phyloP scores from a whole-genome alignment of 495 filamentous ascomycete genomes.

The Lophium mytilinum region DNA sequence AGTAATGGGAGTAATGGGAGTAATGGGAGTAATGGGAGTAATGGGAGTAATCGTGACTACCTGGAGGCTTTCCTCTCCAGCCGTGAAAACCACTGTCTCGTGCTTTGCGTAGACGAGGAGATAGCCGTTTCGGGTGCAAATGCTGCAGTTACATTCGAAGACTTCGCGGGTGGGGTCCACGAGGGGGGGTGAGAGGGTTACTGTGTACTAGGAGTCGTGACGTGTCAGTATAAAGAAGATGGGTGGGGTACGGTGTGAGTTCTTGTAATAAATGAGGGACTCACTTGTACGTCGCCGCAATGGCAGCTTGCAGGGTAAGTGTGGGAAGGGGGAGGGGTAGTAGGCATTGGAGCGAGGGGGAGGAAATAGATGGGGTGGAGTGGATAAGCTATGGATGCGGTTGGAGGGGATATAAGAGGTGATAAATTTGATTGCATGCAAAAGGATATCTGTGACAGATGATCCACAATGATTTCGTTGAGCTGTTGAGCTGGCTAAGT shows the following conservation, averaged over 20 bases:
- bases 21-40: not conserved
- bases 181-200: conserved; percentile 28
- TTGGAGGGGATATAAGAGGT: not conserved
- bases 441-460: too few relatives aligned
- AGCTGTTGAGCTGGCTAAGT: too few relatives aligned
- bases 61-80: conserved; percentile 7
- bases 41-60: conserved; percentile 17
- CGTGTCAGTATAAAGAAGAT: conserved; percentile 18
- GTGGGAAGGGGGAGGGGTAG: not conserved
- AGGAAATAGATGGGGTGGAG: not conserved
- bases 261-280: not conserved
- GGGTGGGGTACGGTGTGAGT: conserved; percentile 24
- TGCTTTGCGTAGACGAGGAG: conserved; percentile 34
- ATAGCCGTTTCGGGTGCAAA: conserved; percentile 40
- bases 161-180: conserved; percentile 26
- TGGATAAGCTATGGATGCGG: not conserved
- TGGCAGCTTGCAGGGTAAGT: conserved; percentile 30
- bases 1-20: not conserved
- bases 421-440: not conserved
- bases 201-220: conserved; percentile 13
- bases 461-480: too few relatives aligned
- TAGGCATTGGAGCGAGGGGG: not conserved
- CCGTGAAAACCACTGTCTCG: conserved; percentile 25
- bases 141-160: conserved; percentile 36
- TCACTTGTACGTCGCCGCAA: conserved; percentile 23